phyloP scores from a whole-genome alignment of 2,329 filamentous ascomycete genomes.

The Magnaporthiopsis poae region DNA sequence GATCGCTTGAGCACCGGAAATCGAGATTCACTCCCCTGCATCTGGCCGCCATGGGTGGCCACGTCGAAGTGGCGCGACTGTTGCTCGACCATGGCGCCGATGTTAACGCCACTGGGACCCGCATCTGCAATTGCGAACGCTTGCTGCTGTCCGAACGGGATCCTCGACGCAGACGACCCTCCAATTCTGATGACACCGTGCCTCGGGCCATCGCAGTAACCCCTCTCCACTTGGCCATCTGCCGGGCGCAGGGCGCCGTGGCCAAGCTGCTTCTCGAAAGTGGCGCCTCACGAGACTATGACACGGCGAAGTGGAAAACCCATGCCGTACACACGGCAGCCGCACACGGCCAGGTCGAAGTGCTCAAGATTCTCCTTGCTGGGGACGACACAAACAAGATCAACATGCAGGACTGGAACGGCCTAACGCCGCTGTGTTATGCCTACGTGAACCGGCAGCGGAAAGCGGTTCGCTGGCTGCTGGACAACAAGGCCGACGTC shows the following conservation, averaged over 20 bases:
- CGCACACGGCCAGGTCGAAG: neutral
- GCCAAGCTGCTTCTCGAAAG: neutral
- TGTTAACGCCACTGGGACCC: neutral
- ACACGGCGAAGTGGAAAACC: neutral
- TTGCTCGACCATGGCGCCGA: neutral
- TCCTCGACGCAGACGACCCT: too few relatives aligned
- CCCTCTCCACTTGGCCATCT: neutral
- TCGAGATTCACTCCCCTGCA: neutral
- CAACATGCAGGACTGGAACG: neutral
- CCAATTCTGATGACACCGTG: neutral
- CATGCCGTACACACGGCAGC: neutral
- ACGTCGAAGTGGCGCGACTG: neutral
- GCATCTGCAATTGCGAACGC: neutral
- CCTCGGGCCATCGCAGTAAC: neutral
- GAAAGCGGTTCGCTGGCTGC: neutral
- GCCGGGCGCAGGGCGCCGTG: neutral
- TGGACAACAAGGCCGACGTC: neutral
- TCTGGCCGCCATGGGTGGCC: neutral
- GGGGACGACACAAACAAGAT: neutral
- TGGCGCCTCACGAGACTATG: neutral
- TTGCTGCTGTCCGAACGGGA: neutral
- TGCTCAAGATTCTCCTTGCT: neutral
- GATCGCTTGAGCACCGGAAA: neutral
- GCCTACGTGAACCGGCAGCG: neutral
- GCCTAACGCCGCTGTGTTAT: neutral